These are phyloP conservation scores for Monilinia polystroma DNA, from an alignment of 2,329 filamentous ascomycete species.

Conservation along the genomic window DNA sequence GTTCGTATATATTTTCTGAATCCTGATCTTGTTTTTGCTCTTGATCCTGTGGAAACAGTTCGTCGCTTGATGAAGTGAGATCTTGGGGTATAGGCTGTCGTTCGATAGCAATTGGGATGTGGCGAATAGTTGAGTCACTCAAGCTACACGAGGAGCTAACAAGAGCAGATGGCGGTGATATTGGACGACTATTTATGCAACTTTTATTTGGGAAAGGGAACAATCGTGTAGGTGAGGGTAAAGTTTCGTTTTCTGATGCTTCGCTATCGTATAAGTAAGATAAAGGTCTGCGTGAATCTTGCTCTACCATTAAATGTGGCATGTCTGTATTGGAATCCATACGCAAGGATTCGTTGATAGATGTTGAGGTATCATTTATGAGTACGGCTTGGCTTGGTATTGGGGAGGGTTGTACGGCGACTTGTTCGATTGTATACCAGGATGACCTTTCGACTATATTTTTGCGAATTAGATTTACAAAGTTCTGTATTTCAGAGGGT, in stretches of 20 bases:
- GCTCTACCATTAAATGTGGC: not conserved
- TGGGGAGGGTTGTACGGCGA: slow-evolving; percentile 24
- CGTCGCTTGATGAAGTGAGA: too few relatives aligned
- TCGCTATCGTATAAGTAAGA: slow-evolving; percentile 4
- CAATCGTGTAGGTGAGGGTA: not conserved
- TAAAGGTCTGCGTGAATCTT: slow-evolving; percentile 21
- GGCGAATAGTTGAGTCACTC: not conserved
- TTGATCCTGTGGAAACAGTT: not conserved
- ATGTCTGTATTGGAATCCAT: not conserved
- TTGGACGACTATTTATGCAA: not conserved
- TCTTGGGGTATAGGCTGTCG: not conserved
- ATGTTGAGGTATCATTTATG: slow-evolving; percentile 17
- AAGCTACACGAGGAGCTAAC: not conserved
- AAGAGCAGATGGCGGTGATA: not conserved
- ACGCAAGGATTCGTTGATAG: not conserved
- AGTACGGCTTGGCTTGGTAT: not conserved
- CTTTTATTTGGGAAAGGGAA: not conserved
- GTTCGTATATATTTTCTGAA: not conserved
- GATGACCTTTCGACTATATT: slow-evolving; percentile 48
- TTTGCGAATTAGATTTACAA: slow-evolving; percentile 54
- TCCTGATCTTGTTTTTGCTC: not conserved
- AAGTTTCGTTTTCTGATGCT: not conserved
- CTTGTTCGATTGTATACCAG: slow-evolving; percentile 48
- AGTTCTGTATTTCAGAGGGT: slow-evolving; percentile 53
- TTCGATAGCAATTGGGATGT: slow-evolving; percentile 7